Conservation (phyloP, 495 filamentous ascomycete genomes). For the Rostrohypoxylon terebratum region DNA sequence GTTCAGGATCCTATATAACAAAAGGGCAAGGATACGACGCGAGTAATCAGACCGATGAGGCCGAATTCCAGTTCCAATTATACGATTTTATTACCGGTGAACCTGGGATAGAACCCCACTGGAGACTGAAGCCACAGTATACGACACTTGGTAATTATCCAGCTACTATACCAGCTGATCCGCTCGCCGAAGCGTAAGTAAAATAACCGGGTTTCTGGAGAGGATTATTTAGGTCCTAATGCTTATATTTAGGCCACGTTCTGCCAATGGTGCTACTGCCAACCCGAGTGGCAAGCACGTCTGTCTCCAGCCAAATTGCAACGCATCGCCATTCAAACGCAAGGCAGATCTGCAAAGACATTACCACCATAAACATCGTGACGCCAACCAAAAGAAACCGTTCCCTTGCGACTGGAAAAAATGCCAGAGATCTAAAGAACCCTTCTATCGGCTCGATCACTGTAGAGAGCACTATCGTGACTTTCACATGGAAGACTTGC, state of each 20-base stretch:
- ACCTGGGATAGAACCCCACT: slow-evolving; percentile 35
- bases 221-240: slow-evolving; percentile 16
- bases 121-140: slow-evolving; percentile 35
- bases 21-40: slow-evolving; percentile 18
- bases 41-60: slow-evolving; percentile 10
- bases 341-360: slow-evolving; percentile 63
- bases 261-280: slow-evolving; percentile 17
- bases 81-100: slow-evolving; percentile 40
- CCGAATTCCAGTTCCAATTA: slow-evolving; percentile 18
- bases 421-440: slow-evolving; percentile 51
- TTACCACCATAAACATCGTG: slow-evolving; percentile 53
- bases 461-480: slow-evolving; percentile 63
- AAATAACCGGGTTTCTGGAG: not conserved
- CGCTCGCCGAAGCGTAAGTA: slow-evolving; percentile 34
- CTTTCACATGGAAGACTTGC: slow-evolving; percentile 63
- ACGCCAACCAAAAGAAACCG: slow-evolving; percentile 49
- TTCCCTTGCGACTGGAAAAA: slow-evolving; percentile 58
- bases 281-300: slow-evolving; percentile 29
- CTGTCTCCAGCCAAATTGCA: slow-evolving; percentile 51
- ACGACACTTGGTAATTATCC: slow-evolving; percentile 22
- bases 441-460: slow-evolving; percentile 60
- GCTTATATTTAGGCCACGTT: slow-evolving; percentile 26
- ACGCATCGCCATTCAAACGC: slow-evolving; percentile 53
- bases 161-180: slow-evolving; percentile 9
- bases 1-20: slow-evolving; percentile 12